Base-by-base conservation (phyloP, 768 basidiomycete species). In the Fistulinella prunicolor region DNA sequence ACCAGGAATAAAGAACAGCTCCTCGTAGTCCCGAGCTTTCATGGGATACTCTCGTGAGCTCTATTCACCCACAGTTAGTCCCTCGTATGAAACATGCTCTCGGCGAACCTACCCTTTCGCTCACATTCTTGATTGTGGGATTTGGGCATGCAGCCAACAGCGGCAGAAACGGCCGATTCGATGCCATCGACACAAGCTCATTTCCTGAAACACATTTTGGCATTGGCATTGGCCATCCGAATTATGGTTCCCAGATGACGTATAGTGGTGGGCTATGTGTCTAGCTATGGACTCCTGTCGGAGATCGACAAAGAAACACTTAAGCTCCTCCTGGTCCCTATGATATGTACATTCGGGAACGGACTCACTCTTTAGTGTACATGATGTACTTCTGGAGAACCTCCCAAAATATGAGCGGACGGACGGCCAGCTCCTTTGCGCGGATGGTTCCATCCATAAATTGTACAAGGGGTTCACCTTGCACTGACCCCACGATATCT, bases 191-290 rank as follows among this genome's bases (percentile, higher is more conserved):
- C 76, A 39, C 96, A 81, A 26, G 98, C 96, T 61, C 91, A 97
- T 69, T 98, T 95, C 44, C 96, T 79, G 53, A 99, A 73, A 41
- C 94, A 85, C 96, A 99, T 98, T 76, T 95, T 96, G 20, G 96
- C 96, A 62, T 89, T 93, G 13, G 96, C 95, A 69, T 99, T 96
- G 3, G 92, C 81, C 95, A 98, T 98, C 34, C 96, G 86, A 70
- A 99, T 98, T 90, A 96, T 96, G 65, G 92, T 95, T 72, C 99
- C 96, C 49, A 99, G 70, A 62, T 98, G 96, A 47, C 96, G 90
- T 41, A 98, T 88, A 8, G 96, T 99, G 65, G 99, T 96, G 2
- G 96, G 96, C 70, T 91, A 96, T 19, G 95, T 97, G n/a, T 95
- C 95, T 2, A n/a, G 93, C 93, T 58, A 93, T 75, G 5, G 95